Evolutionary conservation across 1,284 basidiomycete species (phyloP), one percentile per base, ranked within the genome.

Genomic region (Entoloma clypeatum): DNA sequence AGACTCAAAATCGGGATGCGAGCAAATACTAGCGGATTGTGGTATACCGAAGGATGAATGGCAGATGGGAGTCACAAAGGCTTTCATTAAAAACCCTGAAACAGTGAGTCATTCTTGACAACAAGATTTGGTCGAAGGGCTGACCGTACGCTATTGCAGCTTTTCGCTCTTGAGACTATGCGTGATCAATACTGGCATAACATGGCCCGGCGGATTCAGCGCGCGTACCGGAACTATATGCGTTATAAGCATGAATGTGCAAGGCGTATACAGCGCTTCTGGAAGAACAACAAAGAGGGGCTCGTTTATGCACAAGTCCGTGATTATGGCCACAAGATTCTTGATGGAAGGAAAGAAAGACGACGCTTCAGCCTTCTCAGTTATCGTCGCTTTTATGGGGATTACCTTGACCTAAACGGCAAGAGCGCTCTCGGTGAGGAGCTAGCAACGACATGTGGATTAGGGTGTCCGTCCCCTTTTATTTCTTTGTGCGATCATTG

Each of bases 111-210:
- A 31, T 11, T 24, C 18, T 13, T 31, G 32, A 2, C 39, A 26
- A 5, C 11, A 10, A 32, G 27, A 14, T 18, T 26, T 27, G 21
- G 10, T 21, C 31, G 4, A 39, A 34, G 23, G 29, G 11, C 28
- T 43, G 0, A 48, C 8, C 29, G 24, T 21, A 29, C 36, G 10
- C 25, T 38, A 36, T 45, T 37, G 0, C 51, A 94, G 89, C 79
- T 99, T 16, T 99, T 99, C 63, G 96, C 95, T 14, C 73, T 99
- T 41, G 95, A 99, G 68, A 94, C 92, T 14, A 98, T 99, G 92
- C 85, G 95, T 40, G 96, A 99, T 61, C 81, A 89, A 44, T 99
- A 99, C 67, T 99, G 96, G 96, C 96, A 99, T 66, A 98, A 98
- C 61, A 99, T 99, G 95, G 95, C 95, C 0, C 81, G 71, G 28